Base-by-base conservation (phyloP, 2,329 filamentous ascomycete genomes). In the Reticulascus tulasneorum region DNA sequence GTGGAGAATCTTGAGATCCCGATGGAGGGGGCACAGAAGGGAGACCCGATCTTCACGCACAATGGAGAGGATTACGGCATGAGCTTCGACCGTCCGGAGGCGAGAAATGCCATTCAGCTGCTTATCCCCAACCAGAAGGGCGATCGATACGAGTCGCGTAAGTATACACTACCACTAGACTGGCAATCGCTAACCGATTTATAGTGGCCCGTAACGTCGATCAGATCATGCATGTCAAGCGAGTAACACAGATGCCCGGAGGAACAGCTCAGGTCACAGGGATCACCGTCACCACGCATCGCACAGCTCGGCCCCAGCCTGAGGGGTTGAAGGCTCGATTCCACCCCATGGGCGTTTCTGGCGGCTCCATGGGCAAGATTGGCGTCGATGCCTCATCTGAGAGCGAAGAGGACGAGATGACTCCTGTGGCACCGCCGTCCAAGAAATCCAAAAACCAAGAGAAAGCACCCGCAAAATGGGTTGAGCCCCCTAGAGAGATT, bases 271-370 rank as follows among this genome's bases (percentile, higher is more conserved):
- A 36, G 17, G 37, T 43, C 12, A 47, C 58, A 37, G 60, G 38
- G 58, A 65, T 17, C 69, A 65, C 16, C 64, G 68, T 30, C 63
- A 69, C 4, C 62, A 72, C 5, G 64, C 71, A 38, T 27, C 76
- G 67, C 40, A 56, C 69, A 2, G 66, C 77, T 31, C 75, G 81
- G 40, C 66, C 75, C 29, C 85, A 89, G 55, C 83, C 85, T 2
- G 69, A 74, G 49, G 82, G 79, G 7, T 62, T 90, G 35, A 78
- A 73, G 50, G 74, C 80, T 58, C 76, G 84, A 22, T 88, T 76
- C 58, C 72, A 73, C 35, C 84, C 84, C 2, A 74, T 83, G 28
- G 84, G 84, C 19, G 67, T 76, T 27, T 46, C 63, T 8, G 11
- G 31, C 34, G 52, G 50, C 39, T 52, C 48, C 16, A 50, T 55